Conservation (phyloP, 2,329 filamentous ascomycete species). For the Trichophyton verrucosum region DNA sequence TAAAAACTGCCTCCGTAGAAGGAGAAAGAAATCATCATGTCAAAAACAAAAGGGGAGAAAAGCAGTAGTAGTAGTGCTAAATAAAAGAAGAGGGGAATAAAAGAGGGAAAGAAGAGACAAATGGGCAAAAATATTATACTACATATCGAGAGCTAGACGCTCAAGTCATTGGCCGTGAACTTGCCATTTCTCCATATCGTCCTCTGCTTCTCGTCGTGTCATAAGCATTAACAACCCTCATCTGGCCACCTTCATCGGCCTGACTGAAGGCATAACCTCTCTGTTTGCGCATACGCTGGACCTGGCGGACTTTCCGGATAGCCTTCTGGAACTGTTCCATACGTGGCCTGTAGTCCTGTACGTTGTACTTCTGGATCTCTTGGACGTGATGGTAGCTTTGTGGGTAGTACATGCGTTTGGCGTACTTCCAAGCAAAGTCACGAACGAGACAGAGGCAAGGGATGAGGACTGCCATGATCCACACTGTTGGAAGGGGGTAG, state of each 20-base stretch:
- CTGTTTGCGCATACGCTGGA: constrained; percentile 98
- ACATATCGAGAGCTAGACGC: background rate
- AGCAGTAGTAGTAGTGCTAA: no score
- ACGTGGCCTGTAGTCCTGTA: constrained; percentile 92
- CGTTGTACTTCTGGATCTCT: constrained; percentile 99
- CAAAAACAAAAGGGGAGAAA: background rate
- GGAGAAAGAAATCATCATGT: background rate
- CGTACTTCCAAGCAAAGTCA: constrained; percentile 95
- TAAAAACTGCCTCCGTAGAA: background rate
- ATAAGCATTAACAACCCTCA: constrained; percentile 88
- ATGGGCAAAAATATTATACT: constrained; percentile 3
- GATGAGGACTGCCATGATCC: constrained; percentile 73
- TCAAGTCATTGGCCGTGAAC: constrained; percentile 34
- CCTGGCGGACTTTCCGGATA: constrained; percentile 93
- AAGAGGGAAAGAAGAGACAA: background rate
- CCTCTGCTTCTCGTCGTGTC: constrained; percentile 90
- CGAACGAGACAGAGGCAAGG: constrained; percentile 70
- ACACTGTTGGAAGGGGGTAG: constrained; percentile 74
- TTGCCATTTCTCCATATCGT: constrained; percentile 88
- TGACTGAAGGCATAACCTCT: constrained; percentile 96
- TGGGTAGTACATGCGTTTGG: constrained; percentile 91
- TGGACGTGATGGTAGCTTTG: constrained; percentile 97
- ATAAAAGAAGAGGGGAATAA: background rate
- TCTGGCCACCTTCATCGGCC: constrained; percentile 83
- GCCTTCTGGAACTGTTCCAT: constrained; percentile 99